These are phyloP conservation scores for Pouteria campechiana DNA, from an alignment of 179 eudicot species.

Conservation along the genomic window DNA sequence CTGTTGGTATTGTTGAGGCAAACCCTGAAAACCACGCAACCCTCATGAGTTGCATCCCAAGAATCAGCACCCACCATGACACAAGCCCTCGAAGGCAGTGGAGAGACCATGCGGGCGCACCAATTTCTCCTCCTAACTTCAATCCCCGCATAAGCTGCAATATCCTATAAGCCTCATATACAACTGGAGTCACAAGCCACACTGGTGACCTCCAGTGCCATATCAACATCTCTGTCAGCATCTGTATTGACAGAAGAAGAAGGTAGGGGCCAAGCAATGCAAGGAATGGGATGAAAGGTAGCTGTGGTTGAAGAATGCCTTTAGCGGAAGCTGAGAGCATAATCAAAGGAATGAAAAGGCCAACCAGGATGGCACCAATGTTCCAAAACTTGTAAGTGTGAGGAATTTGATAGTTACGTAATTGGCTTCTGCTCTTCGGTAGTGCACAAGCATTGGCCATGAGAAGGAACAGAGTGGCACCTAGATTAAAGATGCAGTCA, in stretches of 20 bases:
- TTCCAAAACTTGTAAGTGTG: slow-evolving; percentile 72
- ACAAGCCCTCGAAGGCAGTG: slow-evolving; percentile 72
- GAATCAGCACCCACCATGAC: slow-evolving; percentile 93
- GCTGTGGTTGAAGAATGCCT: slow-evolving; percentile 57
- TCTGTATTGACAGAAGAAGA: slow-evolving; percentile 69
- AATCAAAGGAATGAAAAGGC: slow-evolving; percentile 48
- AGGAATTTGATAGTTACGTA: slow-evolving; percentile 49
- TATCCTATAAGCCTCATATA: slow-evolving; percentile 78
- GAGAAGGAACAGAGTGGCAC: slow-evolving; percentile 78
- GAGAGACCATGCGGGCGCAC: slow-evolving; percentile 64
- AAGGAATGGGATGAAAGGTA: slow-evolving; percentile 48
- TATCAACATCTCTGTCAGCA: slow-evolving; percentile 73
- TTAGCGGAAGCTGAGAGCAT: slow-evolving; percentile 49
- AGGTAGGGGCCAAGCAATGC: slow-evolving; percentile 86
- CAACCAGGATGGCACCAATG: slow-evolving; percentile 50
- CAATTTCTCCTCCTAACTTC: slow-evolving; percentile 74
- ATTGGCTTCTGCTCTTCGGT: slow-evolving; percentile 26
- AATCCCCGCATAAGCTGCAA: slow-evolving; percentile 92
- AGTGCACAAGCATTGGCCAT: slow-evolving; percentile 85
- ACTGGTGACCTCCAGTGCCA: slow-evolving; percentile 98
- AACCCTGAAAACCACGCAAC: slow-evolving; percentile 98
- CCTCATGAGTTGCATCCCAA: slow-evolving; percentile 96
- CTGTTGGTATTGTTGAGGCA: no score
- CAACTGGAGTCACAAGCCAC: slow-evolving; percentile 86
- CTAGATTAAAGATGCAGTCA: slow-evolving; percentile 88